Evolutionary conservation across 2,329 filamentous ascomycete species (phyloP).

Genomic region (Fusarium luffae): DNA sequence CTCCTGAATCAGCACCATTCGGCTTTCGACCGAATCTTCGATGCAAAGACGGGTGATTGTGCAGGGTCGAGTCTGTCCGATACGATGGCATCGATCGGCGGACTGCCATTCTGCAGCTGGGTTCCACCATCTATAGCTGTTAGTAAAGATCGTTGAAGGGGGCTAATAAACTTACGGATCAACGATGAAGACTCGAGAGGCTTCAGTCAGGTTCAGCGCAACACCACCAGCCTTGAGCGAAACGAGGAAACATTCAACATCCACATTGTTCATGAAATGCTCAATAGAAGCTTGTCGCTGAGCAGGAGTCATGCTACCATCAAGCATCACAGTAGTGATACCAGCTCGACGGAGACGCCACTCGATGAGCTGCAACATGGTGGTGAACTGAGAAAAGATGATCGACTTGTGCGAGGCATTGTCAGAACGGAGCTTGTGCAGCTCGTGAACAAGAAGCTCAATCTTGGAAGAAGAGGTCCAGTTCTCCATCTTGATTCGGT

Average conservation of each 20-base stretch:
- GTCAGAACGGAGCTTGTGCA: conserved; percentile 90
- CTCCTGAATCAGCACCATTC: conserved; percentile 95
- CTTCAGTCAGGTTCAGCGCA: conserved; percentile 93
- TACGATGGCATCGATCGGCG: conserved; percentile 92
- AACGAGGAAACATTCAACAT: conserved; percentile 96
- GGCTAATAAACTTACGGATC: conserved; percentile 77
- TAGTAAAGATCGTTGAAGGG: conserved; percentile 25
- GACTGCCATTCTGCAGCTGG: conserved; percentile 99
- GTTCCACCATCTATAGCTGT: conserved; percentile 86
- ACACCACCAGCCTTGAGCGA: conserved; percentile 97
- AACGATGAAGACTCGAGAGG: conserved; percentile 93
- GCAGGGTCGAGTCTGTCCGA: conserved; percentile 93
- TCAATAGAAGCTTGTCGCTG: conserved; percentile 95
- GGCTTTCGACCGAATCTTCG: conserved; percentile 94
- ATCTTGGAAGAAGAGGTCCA: conserved; percentile 99
- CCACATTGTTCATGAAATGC: conserved; percentile 93
- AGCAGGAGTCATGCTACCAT: conserved; percentile 95
- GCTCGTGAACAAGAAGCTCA: conserved; percentile 92
- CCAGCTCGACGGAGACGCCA: conserved; percentile 97
- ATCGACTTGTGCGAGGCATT: conserved; percentile 96
- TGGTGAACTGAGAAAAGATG: conserved; percentile 97
- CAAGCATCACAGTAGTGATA: conserved; percentile 97
- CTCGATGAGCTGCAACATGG: conserved; percentile 96
- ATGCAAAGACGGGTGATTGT: conserved; percentile 95
- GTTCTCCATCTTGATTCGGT: conserved; percentile 98